Base-by-base conservation (phyloP, 768 basidiomycete genomes). In the Termitomyces sp. region DNA sequence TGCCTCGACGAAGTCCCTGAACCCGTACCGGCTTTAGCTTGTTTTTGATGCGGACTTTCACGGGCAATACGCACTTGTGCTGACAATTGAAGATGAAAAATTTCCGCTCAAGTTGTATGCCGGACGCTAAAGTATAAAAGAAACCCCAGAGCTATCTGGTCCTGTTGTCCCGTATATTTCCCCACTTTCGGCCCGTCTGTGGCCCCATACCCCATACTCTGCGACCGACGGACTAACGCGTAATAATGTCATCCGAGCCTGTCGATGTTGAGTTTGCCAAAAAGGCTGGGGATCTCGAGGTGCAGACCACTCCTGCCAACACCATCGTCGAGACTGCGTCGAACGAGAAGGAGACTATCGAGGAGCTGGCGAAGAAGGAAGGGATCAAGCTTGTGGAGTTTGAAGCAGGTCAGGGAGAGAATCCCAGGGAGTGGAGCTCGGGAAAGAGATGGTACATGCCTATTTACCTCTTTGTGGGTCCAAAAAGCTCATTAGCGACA, bases 391-490 rank as follows among this genome's bases (percentile, higher is more conserved):
- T 61, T 26, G 60, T 61, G 13, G 60, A 61, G 32, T 61, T 61
- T 35, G 60, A 61, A 44, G 18, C 52, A 6, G 60, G 60, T 7
- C 36, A 40, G 33, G 48, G 48, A 32, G 60, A 60, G 45, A 40
- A 60, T 43, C 60, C 56, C 2, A 54, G 26, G 20, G 60, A 61
- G 26, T 57, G 59, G 55, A 26, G 35, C 3, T 11, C 7, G 3
- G 56, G 54, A 3, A 68, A 62, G 55, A 76, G 75, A 66, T 76
- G 76, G 76, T 75, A 48, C 32, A 57, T 43, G 35, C 22, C 4
- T 20, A 38, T 41, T 35, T 24, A 26, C 14, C 40, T 51, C n/a
- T 30, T 32, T 7, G 47, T 24, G n/a, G 18, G 16, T 24, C 44
- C 2, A 22, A 24, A 20, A 33, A 3, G 5, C 46, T 49, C 13